Base-by-base conservation (phyloP, 169 alveolate species). In the Plasmodium sp. region DNA sequence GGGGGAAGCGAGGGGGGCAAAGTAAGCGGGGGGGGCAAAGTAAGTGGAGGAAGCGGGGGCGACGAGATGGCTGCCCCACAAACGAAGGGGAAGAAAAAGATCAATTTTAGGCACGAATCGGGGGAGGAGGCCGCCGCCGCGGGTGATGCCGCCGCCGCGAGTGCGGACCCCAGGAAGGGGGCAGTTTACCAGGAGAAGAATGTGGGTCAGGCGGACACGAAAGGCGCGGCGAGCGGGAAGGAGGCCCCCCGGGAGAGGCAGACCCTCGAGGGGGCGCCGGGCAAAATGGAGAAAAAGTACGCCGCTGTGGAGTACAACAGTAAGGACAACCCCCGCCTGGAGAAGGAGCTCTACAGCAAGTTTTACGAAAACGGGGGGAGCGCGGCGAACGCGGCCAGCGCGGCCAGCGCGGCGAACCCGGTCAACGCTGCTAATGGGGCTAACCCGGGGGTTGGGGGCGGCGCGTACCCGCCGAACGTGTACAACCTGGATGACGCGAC, bases 401-500 rank as follows among this genome's bases (percentile, higher is more conserved):
- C 27, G 4, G 36, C 56, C 54, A 18, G 34, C 67, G 62, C 33
- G 51, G 34, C 5, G 41, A 51, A 16, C 6, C 2, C 18, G 2
- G 62, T 1, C 41, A 67, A 22, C 14, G 1, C 18, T 7, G 77
- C 14, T 14, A 54, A 54, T 10, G 71, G 71, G 71, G 7, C 27
- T 1, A 54, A 56, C 72, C 9, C 45, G 5, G 5, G 27, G 27
- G 27, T 22, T 22, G 39, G n/a, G 22, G 51, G 14, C 9, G 62
- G 18, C n/a, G 34, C 73, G 10, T 43, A 22, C 27, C 81, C 80
- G 31, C 93, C 93, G 0, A 86, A 86, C 27, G 97, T 95, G 67
- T 96, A 96, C 77, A 96, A 96, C 48, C 92, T 96, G 39, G 93
- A 94, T 1, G 97, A 96, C 75, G 97, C 96, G 31, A 96, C 97